Evolutionary conservation across 1,284 basidiomycete genomes (phyloP).

Genomic region (Pseudozyma pruni): DNA sequence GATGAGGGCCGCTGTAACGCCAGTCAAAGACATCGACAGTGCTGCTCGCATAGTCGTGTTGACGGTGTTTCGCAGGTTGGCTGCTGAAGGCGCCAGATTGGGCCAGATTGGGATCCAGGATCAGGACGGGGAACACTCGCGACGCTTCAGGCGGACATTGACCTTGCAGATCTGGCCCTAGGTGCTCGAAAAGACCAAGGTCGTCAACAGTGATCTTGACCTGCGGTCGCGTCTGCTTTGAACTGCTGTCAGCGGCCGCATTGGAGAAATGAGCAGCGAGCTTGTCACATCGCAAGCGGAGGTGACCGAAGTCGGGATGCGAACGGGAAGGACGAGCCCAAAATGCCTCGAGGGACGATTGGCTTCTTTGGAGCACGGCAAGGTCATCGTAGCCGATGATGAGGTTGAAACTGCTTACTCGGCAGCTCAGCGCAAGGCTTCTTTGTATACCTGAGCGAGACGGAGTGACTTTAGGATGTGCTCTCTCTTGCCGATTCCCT

Average conservation of each 20-base stretch:
- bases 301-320: slow-evolving; percentile 48
- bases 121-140: slow-evolving; percentile 30
- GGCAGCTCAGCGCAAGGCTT: slow-evolving; percentile 11
- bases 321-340: slow-evolving; percentile 45
- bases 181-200: slow-evolving; percentile 41
- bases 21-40: slow-evolving; percentile 45
- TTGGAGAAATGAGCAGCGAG: slow-evolving; percentile 12
- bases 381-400: slow-evolving; percentile 45
- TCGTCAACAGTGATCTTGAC: slow-evolving; percentile 23
- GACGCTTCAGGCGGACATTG: slow-evolving; percentile 18
- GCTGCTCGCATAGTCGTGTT: slow-evolving; percentile 32
- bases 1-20: slow-evolving; percentile 23
- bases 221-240: background rate
- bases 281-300: slow-evolving; percentile 45
- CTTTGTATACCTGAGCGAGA: background rate
- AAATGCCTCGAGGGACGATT: slow-evolving; percentile 22
- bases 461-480: background rate
- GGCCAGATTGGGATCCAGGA: slow-evolving; percentile 36
- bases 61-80: slow-evolving; percentile 5
- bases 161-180: slow-evolving; percentile 15
- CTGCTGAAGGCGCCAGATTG: slow-evolving; percentile 3
- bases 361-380: background rate
- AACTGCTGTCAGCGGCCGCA: background rate
- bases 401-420: slow-evolving; percentile 27
- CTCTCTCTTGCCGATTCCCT: background rate